Base-by-base conservation (phyloP, 805 yeast genomes). In the Maudiozyma turicensis region DNA sequence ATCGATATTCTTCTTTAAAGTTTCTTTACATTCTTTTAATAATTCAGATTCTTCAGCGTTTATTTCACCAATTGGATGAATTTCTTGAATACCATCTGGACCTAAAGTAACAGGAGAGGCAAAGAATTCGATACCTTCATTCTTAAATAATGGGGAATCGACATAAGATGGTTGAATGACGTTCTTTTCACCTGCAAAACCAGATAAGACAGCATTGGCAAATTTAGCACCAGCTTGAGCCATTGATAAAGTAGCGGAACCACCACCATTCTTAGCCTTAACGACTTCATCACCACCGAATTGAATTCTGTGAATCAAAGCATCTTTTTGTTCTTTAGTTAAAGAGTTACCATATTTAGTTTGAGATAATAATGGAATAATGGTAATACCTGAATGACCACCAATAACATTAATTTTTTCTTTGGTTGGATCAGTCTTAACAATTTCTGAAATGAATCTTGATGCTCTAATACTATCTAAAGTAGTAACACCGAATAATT, bases 241-340 rank as follows among this genome's bases (percentile, higher is more conserved):
- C 95, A 87, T 87, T 54, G 95, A 87, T 60, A 87, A 76, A 53
- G 96, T 87, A 58, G 95, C 95, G 34, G 95, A 86, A 61, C 96
- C 96, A 58, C 90, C 88, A 70, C 96, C 96, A 64, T 86, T 81
- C 77, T 87, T 87, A 61, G 95, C 95, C 73, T 86, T 77, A 60
- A 87, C 95, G 58, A 87, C 95, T 76, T 87, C 96, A 66, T 87
- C 96, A 74, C 96, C 96, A 72, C 95, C 96, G 65, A 85, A 89
- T 75, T 89, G 96, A 69, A 89, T 86, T 72, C 96, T 83, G 77
- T 87, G 78, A 66, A 86, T 77, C 61, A 88, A 76, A 30, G 74
- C 72, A 45, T 78, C 83, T 63, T 77, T 77, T 72, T 71, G 74
- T 67, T 85, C 91, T 58, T 77, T 80, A 2, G 57, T 40, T 26